These are phyloP conservation scores for Sarcodon aspratus DNA, from an alignment of 768 basidiomycete genomes.

Conservation along the genomic window DNA sequence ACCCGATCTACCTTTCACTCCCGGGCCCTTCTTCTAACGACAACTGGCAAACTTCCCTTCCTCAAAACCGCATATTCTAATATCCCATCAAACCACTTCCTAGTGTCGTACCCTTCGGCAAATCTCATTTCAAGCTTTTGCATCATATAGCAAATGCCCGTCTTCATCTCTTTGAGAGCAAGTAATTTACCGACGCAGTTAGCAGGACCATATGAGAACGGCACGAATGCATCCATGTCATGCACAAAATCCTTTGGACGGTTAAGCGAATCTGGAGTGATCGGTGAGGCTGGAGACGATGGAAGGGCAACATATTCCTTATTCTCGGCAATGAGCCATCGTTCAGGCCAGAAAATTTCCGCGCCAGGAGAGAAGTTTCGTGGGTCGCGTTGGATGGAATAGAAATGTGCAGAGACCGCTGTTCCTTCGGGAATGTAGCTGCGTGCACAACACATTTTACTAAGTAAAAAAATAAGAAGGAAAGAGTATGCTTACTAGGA, in stretches of 20 bases:
- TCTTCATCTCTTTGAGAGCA: constrained; percentile 31
- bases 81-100: constrained; percentile 21
- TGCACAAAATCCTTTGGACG: constrained; percentile 5
- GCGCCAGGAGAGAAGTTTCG: neutral
- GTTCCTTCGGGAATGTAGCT: neutral
- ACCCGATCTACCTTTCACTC: too few relatives aligned
- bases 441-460: neutral
- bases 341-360: neutral
- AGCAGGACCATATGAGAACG: constrained; percentile 33
- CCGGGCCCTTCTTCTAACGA: too few relatives aligned
- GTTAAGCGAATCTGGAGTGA: too few relatives aligned
- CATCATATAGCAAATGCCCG: constrained; percentile 24
- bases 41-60: constrained; percentile 4
- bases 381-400: neutral
- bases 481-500: constrained; percentile 15
- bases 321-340: neutral
- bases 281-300: too few relatives aligned
- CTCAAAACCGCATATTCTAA: constrained; percentile 14
- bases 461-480: neutral
- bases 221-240: constrained; percentile 28
- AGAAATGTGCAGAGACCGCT: neutral
- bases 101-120: constrained; percentile 23
- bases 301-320: too few relatives aligned
- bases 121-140: constrained; percentile 29
- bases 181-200: constrained; percentile 34